These are phyloP conservation scores for Trichodelitschia bisporula DNA, from an alignment of 495 filamentous ascomycete genomes.

Conservation along the genomic window DNA sequence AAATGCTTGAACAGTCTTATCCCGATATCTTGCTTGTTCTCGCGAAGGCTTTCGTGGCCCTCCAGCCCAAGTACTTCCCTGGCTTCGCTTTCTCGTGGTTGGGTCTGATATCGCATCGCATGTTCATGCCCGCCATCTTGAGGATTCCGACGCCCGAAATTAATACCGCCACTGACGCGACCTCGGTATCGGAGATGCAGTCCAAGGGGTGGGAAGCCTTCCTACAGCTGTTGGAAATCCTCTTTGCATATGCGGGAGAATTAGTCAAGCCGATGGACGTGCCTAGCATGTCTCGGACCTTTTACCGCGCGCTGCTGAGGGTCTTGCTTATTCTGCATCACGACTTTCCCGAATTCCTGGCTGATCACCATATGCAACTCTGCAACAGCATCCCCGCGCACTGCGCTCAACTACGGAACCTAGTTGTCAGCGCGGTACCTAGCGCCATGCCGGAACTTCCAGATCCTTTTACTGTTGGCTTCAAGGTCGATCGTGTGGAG, in stretches of 20 bases:
- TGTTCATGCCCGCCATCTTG: slow-evolving; percentile 64
- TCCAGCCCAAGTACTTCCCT: slow-evolving; percentile 54
- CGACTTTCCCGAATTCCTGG: slow-evolving; percentile 82
- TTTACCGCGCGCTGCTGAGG: slow-evolving; percentile 65
- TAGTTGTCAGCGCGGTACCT: slow-evolving; percentile 67
- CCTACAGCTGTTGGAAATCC: slow-evolving; percentile 46
- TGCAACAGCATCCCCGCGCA: slow-evolving; percentile 68
- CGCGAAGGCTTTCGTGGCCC: slow-evolving; percentile 43
- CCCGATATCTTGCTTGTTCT: slow-evolving; percentile 47
- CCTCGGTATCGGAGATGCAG: no score
- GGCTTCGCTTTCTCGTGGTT: slow-evolving; percentile 74
- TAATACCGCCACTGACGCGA: no score
- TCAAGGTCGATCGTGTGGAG: slow-evolving; percentile 61
- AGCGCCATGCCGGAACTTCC: slow-evolving; percentile 49
- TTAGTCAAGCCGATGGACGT: slow-evolving; percentile 51
- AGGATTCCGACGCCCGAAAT: slow-evolving; percentile 1
- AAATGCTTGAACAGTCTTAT: slow-evolving; percentile 29
- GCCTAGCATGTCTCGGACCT: slow-evolving; percentile 44
- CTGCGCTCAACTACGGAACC: slow-evolving; percentile 69
- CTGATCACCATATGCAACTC: slow-evolving; percentile 63
- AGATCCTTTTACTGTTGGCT: slow-evolving; percentile 53
- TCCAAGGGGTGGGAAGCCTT: slow-evolving; percentile 46
- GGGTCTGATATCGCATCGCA: slow-evolving; percentile 53
- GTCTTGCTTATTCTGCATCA: slow-evolving; percentile 70
- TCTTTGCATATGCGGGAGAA: slow-evolving; percentile 53